phyloP scores from a whole-genome alignment of 192 early-diverging fungal genomes.

The Podila horticola region DNA sequence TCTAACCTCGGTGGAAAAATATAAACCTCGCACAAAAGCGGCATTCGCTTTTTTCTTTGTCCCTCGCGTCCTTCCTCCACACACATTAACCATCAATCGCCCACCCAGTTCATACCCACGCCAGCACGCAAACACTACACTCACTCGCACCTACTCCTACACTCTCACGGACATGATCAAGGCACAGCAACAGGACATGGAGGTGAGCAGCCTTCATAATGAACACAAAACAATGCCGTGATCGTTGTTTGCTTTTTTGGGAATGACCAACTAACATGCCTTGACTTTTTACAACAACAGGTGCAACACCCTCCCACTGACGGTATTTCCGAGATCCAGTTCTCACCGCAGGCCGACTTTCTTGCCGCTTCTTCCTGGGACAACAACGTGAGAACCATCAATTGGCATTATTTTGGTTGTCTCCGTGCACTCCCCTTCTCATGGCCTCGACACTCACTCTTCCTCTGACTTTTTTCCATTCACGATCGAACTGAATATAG shows the following conservation, averaged over 20 bases:
- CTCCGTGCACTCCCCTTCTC: not conserved
- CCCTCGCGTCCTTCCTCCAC: not conserved
- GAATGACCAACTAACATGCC: not conserved
- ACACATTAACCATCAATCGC: not conserved
- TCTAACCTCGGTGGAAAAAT: too few species aligned
- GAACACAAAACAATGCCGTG: not conserved
- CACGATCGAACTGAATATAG: conserved; percentile 51
- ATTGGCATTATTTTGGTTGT: not conserved
- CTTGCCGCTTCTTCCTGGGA: conserved; percentile 94
- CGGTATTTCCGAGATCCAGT: conserved; percentile 81
- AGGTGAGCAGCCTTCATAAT: not conserved
- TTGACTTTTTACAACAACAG: conserved; percentile 20
- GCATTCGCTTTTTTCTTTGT: too few species aligned
- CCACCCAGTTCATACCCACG: not conserved
- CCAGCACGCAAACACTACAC: not conserved
- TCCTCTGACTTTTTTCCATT: not conserved
- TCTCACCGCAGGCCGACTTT: conserved; percentile 84
- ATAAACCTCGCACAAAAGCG: too few species aligned
- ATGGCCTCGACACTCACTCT: not conserved
- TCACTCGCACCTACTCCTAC: not conserved
- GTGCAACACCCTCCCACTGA: conserved; percentile 77
- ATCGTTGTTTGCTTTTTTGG: not conserved
- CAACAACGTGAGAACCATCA: conserved; percentile 63
- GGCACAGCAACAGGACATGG: conserved; percentile 10
- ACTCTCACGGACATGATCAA: conserved; percentile 10